phyloP scores from a whole-genome alignment of 305 asterid genomes.

The Fraxinus sp. region DNA sequence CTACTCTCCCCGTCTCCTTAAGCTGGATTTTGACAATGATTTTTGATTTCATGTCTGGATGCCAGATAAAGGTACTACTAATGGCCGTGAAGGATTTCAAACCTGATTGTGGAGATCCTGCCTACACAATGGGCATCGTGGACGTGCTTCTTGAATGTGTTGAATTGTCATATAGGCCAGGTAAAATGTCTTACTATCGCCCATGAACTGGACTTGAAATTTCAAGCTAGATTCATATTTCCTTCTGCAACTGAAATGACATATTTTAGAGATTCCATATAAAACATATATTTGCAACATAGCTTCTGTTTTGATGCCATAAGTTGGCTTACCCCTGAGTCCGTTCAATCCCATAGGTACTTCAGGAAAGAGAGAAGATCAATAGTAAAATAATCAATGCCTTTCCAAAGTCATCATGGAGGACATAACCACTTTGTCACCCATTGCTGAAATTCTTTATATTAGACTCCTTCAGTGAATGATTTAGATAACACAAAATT shows the following conservation, averaged over 20 bases:
- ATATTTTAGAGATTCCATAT: conserved; percentile 2
- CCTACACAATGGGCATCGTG: conserved; percentile 97
- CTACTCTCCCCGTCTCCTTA: neutral
- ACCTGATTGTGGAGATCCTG: conserved; percentile 91
- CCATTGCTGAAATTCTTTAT: neutral
- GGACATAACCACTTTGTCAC: neutral
- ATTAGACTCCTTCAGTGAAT: neutral
- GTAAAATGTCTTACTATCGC: conserved; percentile 42
- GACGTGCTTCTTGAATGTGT: conserved; percentile 97
- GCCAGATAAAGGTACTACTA: conserved; percentile 86
- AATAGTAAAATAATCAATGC: neutral
- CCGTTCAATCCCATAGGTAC: neutral
- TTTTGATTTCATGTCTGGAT: conserved; percentile 17
- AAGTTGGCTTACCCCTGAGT: conserved; percentile 12
- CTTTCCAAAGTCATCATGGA: neutral
- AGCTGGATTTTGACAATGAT: neutral
- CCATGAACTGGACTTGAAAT: conserved; percentile 19
- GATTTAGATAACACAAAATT: neutral
- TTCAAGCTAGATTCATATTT: conserved; percentile 14
- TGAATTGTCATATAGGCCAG: conserved; percentile 84
- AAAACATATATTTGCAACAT: conserved; percentile 10
- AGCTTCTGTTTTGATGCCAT: conserved; percentile 19
- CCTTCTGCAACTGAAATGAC: conserved; percentile 14
- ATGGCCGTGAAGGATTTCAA: conserved; percentile 90
- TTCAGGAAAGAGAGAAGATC: neutral